Base-by-base conservation (phyloP, 768 basidiomycete genomes). In the Trametes punicea region DNA sequence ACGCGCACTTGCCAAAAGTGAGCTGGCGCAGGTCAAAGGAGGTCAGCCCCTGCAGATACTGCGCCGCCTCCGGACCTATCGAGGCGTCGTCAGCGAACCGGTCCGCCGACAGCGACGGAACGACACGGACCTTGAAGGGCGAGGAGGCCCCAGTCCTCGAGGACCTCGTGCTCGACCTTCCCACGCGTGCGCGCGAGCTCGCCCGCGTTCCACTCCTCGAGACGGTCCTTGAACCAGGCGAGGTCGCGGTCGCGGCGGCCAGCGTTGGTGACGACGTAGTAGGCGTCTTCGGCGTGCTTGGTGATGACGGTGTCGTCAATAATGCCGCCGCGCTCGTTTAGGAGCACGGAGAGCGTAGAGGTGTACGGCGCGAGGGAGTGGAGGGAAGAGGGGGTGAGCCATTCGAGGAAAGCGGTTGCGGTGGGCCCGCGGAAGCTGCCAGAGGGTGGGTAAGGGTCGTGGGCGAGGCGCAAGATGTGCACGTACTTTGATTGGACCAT, bases 221-320 rank as follows among this genome's bases (percentile, higher is more conserved):
- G 69, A 64, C 84, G 83, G 38, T 74, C 69, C 25, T 67, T 64
- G 65, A 98, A 85, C 88, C 90, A 94, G 2, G 81, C 74, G 9
- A 94, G 76, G 65, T 97, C 96, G 60, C 84, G 80, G 2, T 84
- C 83, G 23, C 93, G 80, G 33, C 96, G 75, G 2, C 92, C 94
- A 0, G 96, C 96, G 67, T 98, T 98, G 0, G 97, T 99, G 23
- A 99, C 96, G 51, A 98, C 88, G 67, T 98, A 99, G 73, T 84
- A 98, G 0, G 87, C 83, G 63, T 86, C 79, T 5, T 80, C 66
- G 0, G 85, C 79, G 68, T 95, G 92, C 65, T 91, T 93, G 20
- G 90, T 91, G 67, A 98, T 84, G 68, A 98, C 82, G 18, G 88
- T 89, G 69, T 99, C 97, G 72, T 99, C 96, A 51, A 99, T 90